These are phyloP conservation scores for Termitomyces sp. DNA, from an alignment of 768 basidiomycete species.

Conservation along the genomic window DNA sequence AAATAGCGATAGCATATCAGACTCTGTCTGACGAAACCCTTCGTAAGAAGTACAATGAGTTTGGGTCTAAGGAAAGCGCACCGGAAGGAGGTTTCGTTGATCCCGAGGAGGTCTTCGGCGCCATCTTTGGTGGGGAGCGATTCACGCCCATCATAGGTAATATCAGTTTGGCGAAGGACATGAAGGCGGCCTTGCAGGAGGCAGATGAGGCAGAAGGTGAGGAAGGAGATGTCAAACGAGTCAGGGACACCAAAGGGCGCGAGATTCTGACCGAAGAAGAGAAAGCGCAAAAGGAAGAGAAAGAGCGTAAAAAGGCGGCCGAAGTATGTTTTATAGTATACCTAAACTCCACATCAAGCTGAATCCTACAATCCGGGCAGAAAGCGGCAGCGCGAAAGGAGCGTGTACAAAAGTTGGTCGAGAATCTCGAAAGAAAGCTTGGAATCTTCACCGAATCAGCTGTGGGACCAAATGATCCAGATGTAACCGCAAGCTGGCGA, in stretches of 20 bases:
- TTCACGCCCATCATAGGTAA: conserved; percentile 87
- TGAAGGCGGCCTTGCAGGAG: conserved; percentile 91
- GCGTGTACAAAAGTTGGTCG: conserved; percentile 71
- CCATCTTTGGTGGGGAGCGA: conserved; percentile 86
- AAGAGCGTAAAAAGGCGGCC: conserved; percentile 57
- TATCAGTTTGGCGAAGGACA: conserved; percentile 84
- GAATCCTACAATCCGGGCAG: conserved; percentile 32
- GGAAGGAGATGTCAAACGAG: conserved; percentile 53
- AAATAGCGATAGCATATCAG: conserved; percentile 88
- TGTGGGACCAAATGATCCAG: conserved; percentile 59
- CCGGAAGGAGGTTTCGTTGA: conserved; percentile 87
- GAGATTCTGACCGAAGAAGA: conserved; percentile 66
- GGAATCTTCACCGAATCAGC: conserved; percentile 88
- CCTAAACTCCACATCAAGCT: neutral
- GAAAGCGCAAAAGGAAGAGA: conserved; percentile 71
- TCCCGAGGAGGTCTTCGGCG: conserved; percentile 77
- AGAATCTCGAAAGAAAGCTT: conserved; percentile 78
- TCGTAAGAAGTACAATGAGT: conserved; percentile 88
- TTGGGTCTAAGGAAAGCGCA: conserved; percentile 79
- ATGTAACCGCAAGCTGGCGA: conserved; percentile 70
- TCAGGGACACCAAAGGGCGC: conserved; percentile 49
- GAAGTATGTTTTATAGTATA: conserved; percentile 49
- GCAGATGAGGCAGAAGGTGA: conserved; percentile 65
- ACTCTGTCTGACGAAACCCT: conserved; percentile 76
- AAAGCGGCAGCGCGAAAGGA: conserved; percentile 79